Evolutionary conservation across 352 stramenopile species (phyloP), one percentile per base, ranked within the genome.

Genomic region (Globisporangium lucens): DNA sequence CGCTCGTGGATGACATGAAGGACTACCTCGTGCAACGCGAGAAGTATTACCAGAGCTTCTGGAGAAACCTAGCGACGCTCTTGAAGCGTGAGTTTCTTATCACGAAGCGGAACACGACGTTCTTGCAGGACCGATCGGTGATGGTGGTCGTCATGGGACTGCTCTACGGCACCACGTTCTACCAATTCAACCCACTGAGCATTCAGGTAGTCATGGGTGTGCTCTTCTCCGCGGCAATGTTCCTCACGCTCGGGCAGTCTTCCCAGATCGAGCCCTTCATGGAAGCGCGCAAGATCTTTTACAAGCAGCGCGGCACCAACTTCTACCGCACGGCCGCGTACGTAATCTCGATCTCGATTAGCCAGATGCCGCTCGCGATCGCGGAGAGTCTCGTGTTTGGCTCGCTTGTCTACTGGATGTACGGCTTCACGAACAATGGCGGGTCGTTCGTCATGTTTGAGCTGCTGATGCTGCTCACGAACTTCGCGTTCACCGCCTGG

Each of bases 301-400:
- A 90, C 70, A 89, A 88, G 52, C 84, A 93, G 55, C 67, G 69
- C 5, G 75, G 83, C 62, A 69, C 73, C 12, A 87, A 91, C 66
- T 93, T 91, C 67, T 91, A 82, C 56, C 75, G 77, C 17, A 72
- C 82, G n/a, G 74, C 71, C 17, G 74, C 80, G n/a, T 93, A 87
- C 63, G 71, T 89, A 24, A 49, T 90, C 36, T 77, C 66, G 30
- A 55, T 36, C 20, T 53, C 61, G 3, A 61, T 74, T 22, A 68
- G 72, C 30, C 59, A 66, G 35, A 56, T 74, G 41, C 60, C 77
- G 66, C 65, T 78, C 56, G 35, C 56, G 74, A 12, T 71, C 7
- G 64, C 81, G 33, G 84, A 91, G 74, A 75, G 77, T 10, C 61
- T 87, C 4, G 53, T 87, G 38, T 91, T 93, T 74, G 85, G 80